Evolutionary conservation across 2,329 filamentous ascomycete genomes (phyloP).

Genomic region (Calonectria naviculata): DNA sequence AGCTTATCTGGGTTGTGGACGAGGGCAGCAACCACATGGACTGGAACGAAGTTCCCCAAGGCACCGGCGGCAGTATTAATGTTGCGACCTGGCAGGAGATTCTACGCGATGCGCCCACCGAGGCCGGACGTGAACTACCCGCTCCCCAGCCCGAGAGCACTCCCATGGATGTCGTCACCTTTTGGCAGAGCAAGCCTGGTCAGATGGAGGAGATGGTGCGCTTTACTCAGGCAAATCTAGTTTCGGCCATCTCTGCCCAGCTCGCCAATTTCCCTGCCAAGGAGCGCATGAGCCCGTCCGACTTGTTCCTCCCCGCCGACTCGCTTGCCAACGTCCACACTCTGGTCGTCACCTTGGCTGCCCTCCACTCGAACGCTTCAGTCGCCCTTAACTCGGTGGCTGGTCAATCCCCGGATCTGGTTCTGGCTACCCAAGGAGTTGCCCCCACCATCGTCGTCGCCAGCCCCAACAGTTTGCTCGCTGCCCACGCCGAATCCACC

Average conservation of each 20-base stretch:
- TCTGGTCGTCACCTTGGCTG: constrained; percentile 81
- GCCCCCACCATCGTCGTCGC: constrained; percentile 86
- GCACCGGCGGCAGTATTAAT: constrained; percentile 78
- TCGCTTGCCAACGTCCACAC: constrained; percentile 84
- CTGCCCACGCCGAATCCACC: constrained; percentile 72
- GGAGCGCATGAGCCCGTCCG: constrained; percentile 78
- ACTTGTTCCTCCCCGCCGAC: constrained; percentile 88
- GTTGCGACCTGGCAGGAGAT: constrained; percentile 96
- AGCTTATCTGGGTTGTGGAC: constrained; percentile 93
- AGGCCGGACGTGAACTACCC: constrained; percentile 72
- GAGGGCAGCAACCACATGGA: constrained; percentile 92
- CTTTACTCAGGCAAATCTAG: constrained; percentile 86
- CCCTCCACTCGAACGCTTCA: constrained; percentile 86
- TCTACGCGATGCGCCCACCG: constrained; percentile 74
- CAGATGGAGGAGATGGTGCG: constrained; percentile 77
- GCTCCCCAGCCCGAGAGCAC: constrained; percentile 64
- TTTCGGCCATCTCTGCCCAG: constrained; percentile 85
- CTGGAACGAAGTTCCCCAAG: constrained; percentile 89
- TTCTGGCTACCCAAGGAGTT: constrained; percentile 77
- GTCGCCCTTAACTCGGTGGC: constrained; percentile 91
- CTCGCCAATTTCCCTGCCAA: constrained; percentile 79
- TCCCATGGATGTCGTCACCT: constrained; percentile 69
- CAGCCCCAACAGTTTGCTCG: constrained; percentile 77
- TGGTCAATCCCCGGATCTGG: constrained; percentile 76
- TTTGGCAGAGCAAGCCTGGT: constrained; percentile 70